Percentiles rank a stretch among this genome's conserved stretches.
These are phyloP conservation scores for Knoxdaviesia capensis DNA, from an alignment of 2,329 filamentous ascomycete species.

Conservation along the genomic window DNA sequence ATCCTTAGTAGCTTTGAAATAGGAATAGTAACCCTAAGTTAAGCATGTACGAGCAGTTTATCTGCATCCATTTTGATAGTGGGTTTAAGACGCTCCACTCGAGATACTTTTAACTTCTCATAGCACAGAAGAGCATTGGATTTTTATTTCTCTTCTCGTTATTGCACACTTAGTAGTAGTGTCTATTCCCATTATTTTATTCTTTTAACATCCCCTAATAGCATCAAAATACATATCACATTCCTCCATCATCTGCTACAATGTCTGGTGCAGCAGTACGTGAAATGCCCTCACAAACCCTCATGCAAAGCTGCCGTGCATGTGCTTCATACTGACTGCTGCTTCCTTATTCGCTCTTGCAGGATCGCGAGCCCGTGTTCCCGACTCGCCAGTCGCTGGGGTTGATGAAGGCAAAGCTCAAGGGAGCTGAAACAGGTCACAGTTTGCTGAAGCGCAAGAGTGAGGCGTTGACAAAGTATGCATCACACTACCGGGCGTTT, in stretches of 20 bases:
- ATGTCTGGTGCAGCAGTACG: slow-evolving; percentile 22
- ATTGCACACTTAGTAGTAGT: too few relatives aligned
- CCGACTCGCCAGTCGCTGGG: slow-evolving; percentile 92
- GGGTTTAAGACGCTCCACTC: too few relatives aligned
- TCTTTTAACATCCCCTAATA: too few relatives aligned
- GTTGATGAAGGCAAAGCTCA: slow-evolving; percentile 95
- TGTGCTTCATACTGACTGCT: background rate
- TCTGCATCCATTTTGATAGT: too few relatives aligned
- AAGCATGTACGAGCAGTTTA: too few relatives aligned
- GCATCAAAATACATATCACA: background rate
- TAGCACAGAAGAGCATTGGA: too few relatives aligned
- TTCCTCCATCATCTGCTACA: slow-evolving; percentile 1
- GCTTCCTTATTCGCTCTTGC: background rate
- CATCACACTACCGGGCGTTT: slow-evolving; percentile 3
- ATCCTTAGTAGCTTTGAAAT: too few relatives aligned
- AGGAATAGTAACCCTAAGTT: too few relatives aligned
- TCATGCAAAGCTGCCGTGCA: slow-evolving; percentile 2
- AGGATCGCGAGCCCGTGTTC: slow-evolving; percentile 94
- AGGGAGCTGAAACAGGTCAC: slow-evolving; percentile 80
- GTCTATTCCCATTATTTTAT: too few relatives aligned
- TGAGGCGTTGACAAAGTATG: slow-evolving; percentile 89
- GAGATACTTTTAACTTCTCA: too few relatives aligned
- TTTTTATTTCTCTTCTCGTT: too few relatives aligned
- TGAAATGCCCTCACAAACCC: slow-evolving; percentile 2
- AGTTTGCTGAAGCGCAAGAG: slow-evolving; percentile 94